These are phyloP conservation scores for Linderniella brevidens DNA, from an alignment of 257 asterid species.

Conservation along the genomic window DNA sequence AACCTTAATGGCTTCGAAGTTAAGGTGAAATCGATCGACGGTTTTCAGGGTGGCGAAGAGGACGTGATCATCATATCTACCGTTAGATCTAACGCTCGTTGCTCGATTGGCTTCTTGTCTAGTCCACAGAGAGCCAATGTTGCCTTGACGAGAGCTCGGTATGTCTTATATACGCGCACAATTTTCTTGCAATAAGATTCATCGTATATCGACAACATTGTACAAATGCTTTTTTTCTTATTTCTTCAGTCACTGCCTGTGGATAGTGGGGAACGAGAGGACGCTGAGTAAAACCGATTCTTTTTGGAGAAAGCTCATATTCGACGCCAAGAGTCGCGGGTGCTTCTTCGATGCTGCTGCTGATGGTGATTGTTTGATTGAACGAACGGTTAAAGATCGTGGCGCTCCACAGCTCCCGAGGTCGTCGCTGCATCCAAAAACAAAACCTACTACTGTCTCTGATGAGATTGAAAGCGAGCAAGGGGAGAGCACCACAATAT, in stretches of 20 bases:
- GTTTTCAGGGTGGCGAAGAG: conserved; percentile 72
- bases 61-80: conserved; percentile 52
- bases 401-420: no score
- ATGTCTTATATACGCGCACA: not conserved
- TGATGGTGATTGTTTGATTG: conserved; percentile 18
- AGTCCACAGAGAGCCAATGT: conserved; percentile 45
- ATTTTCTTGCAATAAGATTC: not conserved
- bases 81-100: conserved; percentile 31
- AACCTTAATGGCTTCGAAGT: conserved; percentile 24
- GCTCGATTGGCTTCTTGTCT: conserved; percentile 44
- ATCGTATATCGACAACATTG: no score
- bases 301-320: conserved; percentile 31
- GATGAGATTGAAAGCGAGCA: no score
- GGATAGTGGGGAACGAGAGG: conserved; percentile 53
- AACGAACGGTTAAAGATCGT: no score
- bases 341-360: conserved; percentile 40
- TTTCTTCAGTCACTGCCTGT: conserved; percentile 36
- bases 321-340: conserved; percentile 32
- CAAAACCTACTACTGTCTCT: no score
- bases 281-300: conserved; percentile 24
- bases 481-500: no score
- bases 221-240: conserved; percentile 4
- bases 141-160: conserved; percentile 76
- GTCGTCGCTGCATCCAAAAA: no score
- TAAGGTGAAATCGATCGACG: conserved; percentile 54